Evolutionary conservation across 75 land plant species (phyloP).

Genomic region (Cunninghamia lanceolata): DNA sequence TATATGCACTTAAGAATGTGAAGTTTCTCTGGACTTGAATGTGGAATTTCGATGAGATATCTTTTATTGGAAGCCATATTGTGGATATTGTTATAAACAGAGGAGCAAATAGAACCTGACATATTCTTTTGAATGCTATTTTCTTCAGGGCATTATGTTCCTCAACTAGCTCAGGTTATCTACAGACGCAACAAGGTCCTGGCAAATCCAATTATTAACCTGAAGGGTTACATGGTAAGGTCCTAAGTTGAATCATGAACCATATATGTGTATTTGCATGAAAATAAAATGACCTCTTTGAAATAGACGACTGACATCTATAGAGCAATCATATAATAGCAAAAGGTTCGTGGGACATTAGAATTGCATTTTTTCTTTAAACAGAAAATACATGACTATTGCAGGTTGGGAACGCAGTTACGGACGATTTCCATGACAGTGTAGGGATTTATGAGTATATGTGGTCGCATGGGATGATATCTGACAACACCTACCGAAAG

Average conservation of each 20-base stretch:
- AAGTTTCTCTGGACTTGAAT: background rate
- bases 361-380: background rate
- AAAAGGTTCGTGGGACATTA: background rate
- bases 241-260: background rate
- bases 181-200: constrained; percentile 34
- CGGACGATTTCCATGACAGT: constrained; percentile 68
- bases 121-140: background rate
- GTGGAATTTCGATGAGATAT: background rate
- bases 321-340: background rate
- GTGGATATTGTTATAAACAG: background rate
- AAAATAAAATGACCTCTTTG: background rate
- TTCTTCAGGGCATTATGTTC: constrained; percentile 71
- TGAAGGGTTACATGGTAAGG: constrained; percentile 89
- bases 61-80: background rate
- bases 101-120: background rate
- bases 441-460: constrained; percentile 64
- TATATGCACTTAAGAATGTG: background rate
- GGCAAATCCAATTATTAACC: constrained; percentile 45
- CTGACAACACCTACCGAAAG: constrained; percentile 60
- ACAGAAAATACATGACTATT: background rate
- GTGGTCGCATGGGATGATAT: constrained; percentile 82
- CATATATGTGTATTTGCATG: background rate
- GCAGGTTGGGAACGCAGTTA: constrained; percentile 90
- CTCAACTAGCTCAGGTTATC: constrained; percentile 82
- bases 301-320: background rate